Conservation (phyloP, 2,329 filamentous ascomycete species). For the Fusarium begoniae region DNA sequence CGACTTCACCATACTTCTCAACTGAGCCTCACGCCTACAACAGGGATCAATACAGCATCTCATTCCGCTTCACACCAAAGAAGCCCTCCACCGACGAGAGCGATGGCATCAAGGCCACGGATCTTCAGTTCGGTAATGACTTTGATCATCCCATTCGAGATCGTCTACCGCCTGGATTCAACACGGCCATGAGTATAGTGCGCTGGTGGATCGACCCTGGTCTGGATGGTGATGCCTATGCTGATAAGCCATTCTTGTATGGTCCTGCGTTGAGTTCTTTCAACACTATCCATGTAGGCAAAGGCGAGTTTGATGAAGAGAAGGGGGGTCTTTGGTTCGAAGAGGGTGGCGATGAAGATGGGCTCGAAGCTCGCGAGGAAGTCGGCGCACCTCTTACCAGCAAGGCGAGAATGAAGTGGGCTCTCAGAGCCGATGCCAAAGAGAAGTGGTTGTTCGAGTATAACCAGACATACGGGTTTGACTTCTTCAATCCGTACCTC, state of each 20-base stretch:
- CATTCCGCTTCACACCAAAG: constrained; percentile 81
- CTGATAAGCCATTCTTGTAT: constrained; percentile 86
- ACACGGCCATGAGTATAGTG: constrained; percentile 83
- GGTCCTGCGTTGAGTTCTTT: constrained; percentile 83
- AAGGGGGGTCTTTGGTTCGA: constrained; percentile 67
- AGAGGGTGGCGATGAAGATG: constrained; percentile 71
- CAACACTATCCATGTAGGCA: constrained; percentile 77
- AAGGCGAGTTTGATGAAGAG: constrained; percentile 55
- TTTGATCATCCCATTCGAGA: constrained; percentile 92
- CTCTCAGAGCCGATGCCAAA: constrained; percentile 59
- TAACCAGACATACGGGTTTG: constrained; percentile 61
- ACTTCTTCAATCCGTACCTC: constrained; percentile 92
- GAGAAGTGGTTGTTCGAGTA: constrained; percentile 65
- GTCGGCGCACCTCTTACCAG: constrained; percentile 62
- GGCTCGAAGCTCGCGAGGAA: constrained; percentile 55
- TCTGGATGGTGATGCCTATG: constrained; percentile 88
- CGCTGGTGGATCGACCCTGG: constrained; percentile 93
- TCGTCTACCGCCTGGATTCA: constrained; percentile 85
- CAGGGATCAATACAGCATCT: constrained; percentile 85
- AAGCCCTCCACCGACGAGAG: constrained; percentile 36
- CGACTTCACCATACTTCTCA: constrained; percentile 80
- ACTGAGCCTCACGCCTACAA: constrained; percentile 71
- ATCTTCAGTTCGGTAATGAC: constrained; percentile 94
- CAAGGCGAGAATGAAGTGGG: constrained; percentile 68
- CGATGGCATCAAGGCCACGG: constrained; percentile 69